Conservation (phyloP, 1,284 basidiomycete species). For the Peniophora sp. region DNA sequence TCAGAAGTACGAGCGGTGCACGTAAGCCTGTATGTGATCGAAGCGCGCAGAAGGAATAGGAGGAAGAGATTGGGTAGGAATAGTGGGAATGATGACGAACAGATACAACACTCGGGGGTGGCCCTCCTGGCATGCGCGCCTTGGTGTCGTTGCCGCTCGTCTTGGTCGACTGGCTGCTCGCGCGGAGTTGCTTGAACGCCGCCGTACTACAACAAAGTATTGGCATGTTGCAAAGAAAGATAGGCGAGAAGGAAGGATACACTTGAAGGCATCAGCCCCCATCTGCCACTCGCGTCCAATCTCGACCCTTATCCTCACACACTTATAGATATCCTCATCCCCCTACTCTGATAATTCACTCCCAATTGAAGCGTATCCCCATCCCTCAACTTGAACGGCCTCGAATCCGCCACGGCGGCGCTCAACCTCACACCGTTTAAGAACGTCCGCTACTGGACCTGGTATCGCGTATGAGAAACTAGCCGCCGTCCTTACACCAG, state of each 20-base stretch:
- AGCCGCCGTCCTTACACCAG: conserved; percentile 61
- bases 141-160: conserved; percentile 14
- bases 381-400: conserved; percentile 79
- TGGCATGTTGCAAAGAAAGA: conserved; percentile 3
- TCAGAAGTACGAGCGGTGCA: too few species aligned
- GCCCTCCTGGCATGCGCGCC: conserved; percentile 31
- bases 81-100: conserved; percentile 33
- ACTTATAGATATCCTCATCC: conserved; percentile 95
- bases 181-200: conserved; percentile 75
- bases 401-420: conserved; percentile 75
- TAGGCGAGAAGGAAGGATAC: conserved; percentile 23
- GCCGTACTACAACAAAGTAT: conserved; percentile 44
- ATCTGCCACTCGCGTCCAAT: conserved; percentile 87
- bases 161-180: conserved; percentile 44
- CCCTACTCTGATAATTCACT: conserved; percentile 98
- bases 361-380: conserved; percentile 95
- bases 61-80: background rate
- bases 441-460: conserved; percentile 88
- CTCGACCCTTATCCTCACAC: conserved; percentile 95
- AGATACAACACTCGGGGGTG: conserved; percentile 92
- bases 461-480: conserved; percentile 90
- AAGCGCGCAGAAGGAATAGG: background rate
- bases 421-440: conserved; percentile 91
- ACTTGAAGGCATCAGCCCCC: conserved; percentile 93
- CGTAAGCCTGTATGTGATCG: too few species aligned